Evolutionary conservation across 257 asterid species (phyloP).

Genomic region (Ophiorrhiza pumila): DNA sequence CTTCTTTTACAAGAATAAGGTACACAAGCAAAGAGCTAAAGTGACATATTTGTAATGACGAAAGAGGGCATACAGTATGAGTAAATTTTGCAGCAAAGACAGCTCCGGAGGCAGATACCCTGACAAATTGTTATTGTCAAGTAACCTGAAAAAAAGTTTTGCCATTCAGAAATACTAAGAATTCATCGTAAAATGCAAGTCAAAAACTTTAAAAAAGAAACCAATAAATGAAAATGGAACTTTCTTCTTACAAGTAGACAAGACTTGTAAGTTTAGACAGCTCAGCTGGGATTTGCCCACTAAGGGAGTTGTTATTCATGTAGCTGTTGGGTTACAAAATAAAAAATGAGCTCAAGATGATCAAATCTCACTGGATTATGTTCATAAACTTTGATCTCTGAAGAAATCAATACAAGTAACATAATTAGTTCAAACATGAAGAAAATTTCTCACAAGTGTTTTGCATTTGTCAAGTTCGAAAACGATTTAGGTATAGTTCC

Average conservation of each 20-base stretch:
- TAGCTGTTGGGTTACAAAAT: slow-evolving; percentile 47
- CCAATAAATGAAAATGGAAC: neutral
- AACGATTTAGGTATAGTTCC: slow-evolving; percentile 80
- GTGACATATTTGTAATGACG: neutral
- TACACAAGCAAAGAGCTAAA: neutral
- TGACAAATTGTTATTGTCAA: slow-evolving; percentile 85
- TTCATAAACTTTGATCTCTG: no score
- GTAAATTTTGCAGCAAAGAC: slow-evolving; percentile 50
- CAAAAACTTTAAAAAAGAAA: no score
- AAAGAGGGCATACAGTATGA: slow-evolving; percentile 59
- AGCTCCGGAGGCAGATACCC: slow-evolving; percentile 83
- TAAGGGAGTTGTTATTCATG: slow-evolving; percentile 89
- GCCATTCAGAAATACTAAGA: neutral
- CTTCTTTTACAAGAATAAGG: neutral
- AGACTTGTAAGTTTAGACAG: slow-evolving; percentile 73
- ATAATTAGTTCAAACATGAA: slow-evolving; percentile 2
- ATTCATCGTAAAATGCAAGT: no score
- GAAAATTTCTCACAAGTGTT: slow-evolving; percentile 58
- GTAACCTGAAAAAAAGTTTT: slow-evolving; percentile 54
- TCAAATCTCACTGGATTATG: no score
- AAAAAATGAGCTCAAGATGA: neutral
- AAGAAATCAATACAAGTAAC: slow-evolving; percentile 7
- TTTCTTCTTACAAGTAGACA: slow-evolving; percentile 77
- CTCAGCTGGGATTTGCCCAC: slow-evolving; percentile 78
- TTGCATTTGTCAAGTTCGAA: slow-evolving; percentile 53